Evolutionary conservation across 768 basidiomycete species (phyloP).

Genomic region (Lentinula detonsa): DNA sequence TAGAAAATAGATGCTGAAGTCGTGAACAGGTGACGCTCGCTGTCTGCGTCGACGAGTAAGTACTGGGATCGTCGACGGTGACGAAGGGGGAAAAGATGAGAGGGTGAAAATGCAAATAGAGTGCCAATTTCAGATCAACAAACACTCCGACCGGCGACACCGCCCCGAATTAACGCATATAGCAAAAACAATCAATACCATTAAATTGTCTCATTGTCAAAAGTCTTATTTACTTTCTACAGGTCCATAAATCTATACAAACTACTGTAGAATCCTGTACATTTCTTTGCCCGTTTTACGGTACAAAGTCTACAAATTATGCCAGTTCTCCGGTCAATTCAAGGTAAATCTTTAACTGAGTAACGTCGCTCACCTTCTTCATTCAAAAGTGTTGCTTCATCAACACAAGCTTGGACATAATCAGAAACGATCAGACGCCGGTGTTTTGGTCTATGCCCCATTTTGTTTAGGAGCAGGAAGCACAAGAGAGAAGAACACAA

Average conservation of each 20-base stretch:
- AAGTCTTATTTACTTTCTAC: background rate
- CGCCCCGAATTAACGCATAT: background rate
- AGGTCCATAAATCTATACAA: background rate
- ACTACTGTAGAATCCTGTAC: background rate
- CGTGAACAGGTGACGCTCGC: background rate
- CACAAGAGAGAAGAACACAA: constrained; percentile 16
- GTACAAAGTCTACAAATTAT: constrained; percentile 18
- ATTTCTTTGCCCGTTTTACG: constrained; percentile 3
- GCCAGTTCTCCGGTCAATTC: background rate
- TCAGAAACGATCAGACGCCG: constrained; percentile 74
- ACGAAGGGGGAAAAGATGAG: constrained; percentile 1
- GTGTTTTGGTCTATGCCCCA: constrained; percentile 60
- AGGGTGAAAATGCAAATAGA: constrained; percentile 9
- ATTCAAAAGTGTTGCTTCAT: constrained; percentile 78
- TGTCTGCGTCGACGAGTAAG: background rate
- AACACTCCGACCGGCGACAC: constrained; percentile 1
- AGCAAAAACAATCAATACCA: background rate
- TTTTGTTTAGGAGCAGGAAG: constrained; percentile 10
- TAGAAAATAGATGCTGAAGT: background rate
- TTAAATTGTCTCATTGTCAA: background rate
- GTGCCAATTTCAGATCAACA: constrained; percentile 8
- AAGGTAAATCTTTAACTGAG: background rate
- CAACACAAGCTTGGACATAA: constrained; percentile 72
- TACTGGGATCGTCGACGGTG: background rate
- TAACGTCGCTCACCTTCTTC: constrained; percentile 62